Evolutionary conservation across 164 flowering plant species (phyloP), one percentile per base, ranked within the genome.

Genomic region (Magnolia kwangsiensis): DNA sequence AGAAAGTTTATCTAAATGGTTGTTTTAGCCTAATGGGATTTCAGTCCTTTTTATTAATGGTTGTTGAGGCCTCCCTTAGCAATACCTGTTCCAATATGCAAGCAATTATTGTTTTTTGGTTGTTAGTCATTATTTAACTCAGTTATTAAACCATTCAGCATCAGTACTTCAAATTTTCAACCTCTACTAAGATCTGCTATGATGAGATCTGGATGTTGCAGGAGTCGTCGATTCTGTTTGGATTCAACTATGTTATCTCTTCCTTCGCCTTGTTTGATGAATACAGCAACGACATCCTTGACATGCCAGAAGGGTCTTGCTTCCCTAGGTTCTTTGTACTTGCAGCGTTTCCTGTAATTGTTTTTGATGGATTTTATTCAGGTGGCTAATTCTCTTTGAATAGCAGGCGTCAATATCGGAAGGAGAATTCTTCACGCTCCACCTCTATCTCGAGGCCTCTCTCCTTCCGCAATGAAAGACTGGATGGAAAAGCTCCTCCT

Each of bases 201-300:
- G 21, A 13, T 49, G 14, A 19, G 71, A 4, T 27, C 20, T 68
- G 59, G 21, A 19, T 59, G 8, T 68, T 82, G 63, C 88, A 95
- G 98, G 98, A 95, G 71, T 88, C 89, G 18, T 95, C 98, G 18
- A 74, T 90, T 49, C 81, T 84, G 81, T 80, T 82, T 18, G 98
- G 98, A 19, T 84, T 95, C 24, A 80, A 88, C 75, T 95, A 90
- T 81, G 80, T 91, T 67, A 78, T 92, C 50, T 86, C 98, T 65
- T 84, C 90, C 63, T 69, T 93, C 77, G 83, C 98, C 71, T 83
- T 92, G 9, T 95, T 75, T 78, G 98, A 95, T 78, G 98, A 95
- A 76, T 92, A 95, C 84, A 87, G 89, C 88, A 95, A 93, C 73
- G 98, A 95, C 74, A 67, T 95, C 23, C 91, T 95, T 21, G 93